Percentiles rank a stretch among this genome's conserved stretches.
phyloP scores from a whole-genome alignment of 768 basidiomycete species.

The Terana coerulea region DNA sequence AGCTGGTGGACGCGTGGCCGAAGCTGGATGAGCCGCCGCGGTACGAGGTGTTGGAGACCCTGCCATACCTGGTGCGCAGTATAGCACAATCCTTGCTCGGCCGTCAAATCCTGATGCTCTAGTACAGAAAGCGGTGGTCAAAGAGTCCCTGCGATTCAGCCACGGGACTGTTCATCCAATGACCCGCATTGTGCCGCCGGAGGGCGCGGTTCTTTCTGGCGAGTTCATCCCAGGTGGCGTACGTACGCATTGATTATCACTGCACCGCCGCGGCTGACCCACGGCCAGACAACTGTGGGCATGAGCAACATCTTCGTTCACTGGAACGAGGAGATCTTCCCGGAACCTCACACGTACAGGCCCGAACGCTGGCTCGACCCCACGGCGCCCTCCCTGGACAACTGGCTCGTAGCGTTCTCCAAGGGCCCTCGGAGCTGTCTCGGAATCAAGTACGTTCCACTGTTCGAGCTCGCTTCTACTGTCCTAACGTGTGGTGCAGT shows the following conservation, averaged over 20 bases:
- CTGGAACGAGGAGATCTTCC: conserved; percentile 36
- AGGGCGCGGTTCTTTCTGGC: conserved; percentile 32
- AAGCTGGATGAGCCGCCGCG: conserved; percentile 27
- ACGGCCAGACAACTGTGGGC: conserved; percentile 37
- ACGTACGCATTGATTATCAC: conserved; percentile 20
- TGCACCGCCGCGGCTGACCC: neutral
- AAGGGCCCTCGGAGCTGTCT: conserved; percentile 38
- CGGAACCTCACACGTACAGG: conserved; percentile 33
- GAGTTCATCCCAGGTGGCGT: conserved; percentile 35
- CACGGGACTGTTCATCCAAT: conserved; percentile 36
- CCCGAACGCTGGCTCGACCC: conserved; percentile 41
- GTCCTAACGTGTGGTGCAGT: conserved; percentile 22
- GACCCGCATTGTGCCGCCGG: conserved; percentile 35
- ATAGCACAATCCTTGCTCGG: too few relatives aligned
- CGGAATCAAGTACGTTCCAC: conserved; percentile 41
- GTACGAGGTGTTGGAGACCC: conserved; percentile 37
- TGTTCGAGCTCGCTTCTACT: too few relatives aligned
- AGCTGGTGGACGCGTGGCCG: conserved; percentile 38
- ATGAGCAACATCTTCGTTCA: conserved; percentile 32
- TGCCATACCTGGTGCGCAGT: conserved; percentile 40
- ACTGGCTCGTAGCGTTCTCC: neutral
- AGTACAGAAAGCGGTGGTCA: conserved; percentile 42
- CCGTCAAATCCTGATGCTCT: neutral
- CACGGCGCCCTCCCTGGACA: conserved; percentile 7
- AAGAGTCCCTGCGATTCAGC: conserved; percentile 40